phyloP scores from a whole-genome alignment of 257 asterid genomes.

The Solanum acaule region DNA sequence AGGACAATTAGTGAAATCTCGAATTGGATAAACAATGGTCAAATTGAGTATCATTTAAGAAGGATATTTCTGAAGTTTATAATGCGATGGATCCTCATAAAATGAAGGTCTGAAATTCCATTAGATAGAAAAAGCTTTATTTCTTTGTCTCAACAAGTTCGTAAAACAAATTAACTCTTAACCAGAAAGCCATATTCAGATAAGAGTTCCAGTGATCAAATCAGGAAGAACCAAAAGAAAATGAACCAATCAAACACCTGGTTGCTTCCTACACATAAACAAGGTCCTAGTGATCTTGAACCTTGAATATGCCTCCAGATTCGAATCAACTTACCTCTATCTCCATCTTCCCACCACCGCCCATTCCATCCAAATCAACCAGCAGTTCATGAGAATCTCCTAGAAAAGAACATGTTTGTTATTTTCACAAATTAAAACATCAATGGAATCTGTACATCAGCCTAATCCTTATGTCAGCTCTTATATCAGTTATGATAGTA shows the following conservation, averaged over 20 bases:
- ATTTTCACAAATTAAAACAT: constrained; percentile 2
- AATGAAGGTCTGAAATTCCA: background rate
- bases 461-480: background rate
- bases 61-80: background rate
- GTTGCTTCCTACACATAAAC: background rate
- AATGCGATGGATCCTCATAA: background rate
- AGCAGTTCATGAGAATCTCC: constrained; percentile 69
- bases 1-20: background rate
- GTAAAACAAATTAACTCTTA: background rate
- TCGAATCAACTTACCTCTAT: constrained; percentile 58
- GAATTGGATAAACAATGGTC: background rate
- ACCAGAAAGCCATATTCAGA: background rate
- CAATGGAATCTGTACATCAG: background rate
- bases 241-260: background rate
- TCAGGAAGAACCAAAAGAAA: background rate
- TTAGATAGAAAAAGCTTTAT: background rate
- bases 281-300: background rate
- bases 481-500: background rate
- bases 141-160: background rate
- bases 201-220: background rate
- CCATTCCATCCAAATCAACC: constrained; percentile 97
- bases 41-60: background rate
- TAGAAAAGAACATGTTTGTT: constrained; percentile 30
- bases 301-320: background rate
- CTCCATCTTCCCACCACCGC: constrained; percentile 95